Evolutionary conservation across 495 filamentous ascomycete genomes (phyloP), one percentile per base, ranked within the genome.

Genomic region (Staphylotrichum longicolle): DNA sequence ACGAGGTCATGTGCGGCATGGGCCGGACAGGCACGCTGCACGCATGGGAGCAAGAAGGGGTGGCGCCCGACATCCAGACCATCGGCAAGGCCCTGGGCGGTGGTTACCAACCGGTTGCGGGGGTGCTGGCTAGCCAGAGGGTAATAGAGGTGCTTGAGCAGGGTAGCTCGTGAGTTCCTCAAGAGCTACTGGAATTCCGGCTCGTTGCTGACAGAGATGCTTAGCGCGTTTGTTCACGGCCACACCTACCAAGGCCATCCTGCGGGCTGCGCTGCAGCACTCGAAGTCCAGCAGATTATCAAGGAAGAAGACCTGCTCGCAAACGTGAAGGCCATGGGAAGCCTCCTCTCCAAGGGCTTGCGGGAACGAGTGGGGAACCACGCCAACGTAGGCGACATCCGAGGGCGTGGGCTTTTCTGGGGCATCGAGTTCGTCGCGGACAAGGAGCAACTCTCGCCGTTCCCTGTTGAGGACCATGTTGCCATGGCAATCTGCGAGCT

Each of bases 1-100:
- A 93, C 59, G 90, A 93, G 61, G 82, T 91, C 40, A 92, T 93
- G 89, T 85, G 87, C 66, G 90, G 88, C 0, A 90, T 89, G 83
- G 88, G 88, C 1, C 79, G 86, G 7, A 82, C 79, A 14, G 88
- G 88, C 0, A 88, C 84, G 4, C 68, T 88, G 5, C 85, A 88
- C 55, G 86, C 84, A 3, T 91, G 86, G 85, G 78, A 89, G 58
- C 80, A 84, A 47, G 87, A 90, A 68, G 75, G 72, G 1, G 63
- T 79, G n/a, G 54, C 63, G 11, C 77, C 77, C 0, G 88, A 90
- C 68, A 80, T 91, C 44, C 83, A 88, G 62, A 72, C 69, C 33
- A 66, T 89, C n/a, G 88, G 82, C 1, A 91, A 91, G 67, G 85
- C 83, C 0, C 75, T 91, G 0, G 87, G 85, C 4, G 88, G 83